These are phyloP conservation scores for Fragaria nilgerrensis DNA, from an alignment of 306 rosid species.

Conservation along the genomic window DNA sequence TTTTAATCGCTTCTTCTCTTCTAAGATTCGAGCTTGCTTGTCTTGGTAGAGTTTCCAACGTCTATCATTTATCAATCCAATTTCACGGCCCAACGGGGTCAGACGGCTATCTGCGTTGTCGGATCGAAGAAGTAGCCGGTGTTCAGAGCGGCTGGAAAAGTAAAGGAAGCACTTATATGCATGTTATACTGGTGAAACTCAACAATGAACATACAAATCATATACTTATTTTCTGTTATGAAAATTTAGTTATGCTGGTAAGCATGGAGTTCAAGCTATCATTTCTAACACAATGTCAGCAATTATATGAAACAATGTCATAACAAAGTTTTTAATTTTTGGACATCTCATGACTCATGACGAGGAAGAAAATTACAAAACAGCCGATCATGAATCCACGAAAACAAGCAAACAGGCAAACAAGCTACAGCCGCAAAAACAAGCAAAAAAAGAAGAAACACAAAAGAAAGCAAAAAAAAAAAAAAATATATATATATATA, in stretches of 20 bases:
- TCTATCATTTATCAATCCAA: conserved; percentile 92
- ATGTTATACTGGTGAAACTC: background rate
- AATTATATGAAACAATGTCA: background rate
- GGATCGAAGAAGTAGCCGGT: conserved; percentile 86
- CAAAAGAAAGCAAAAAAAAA: background rate
- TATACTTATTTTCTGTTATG: background rate
- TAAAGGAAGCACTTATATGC: background rate
- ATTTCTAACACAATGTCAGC: background rate
- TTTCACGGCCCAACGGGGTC: conserved; percentile 84
- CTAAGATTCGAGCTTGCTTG: conserved; percentile 76
- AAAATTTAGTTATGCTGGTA: background rate
- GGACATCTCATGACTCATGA: background rate
- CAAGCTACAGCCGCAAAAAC: background rate
- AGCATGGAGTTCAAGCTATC: background rate
- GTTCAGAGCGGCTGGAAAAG: conserved; percentile 84
- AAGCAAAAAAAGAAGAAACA: background rate
- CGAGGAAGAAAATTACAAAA: background rate
- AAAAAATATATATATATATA: background rate
- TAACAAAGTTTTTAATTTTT: background rate
- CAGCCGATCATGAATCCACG: background rate
- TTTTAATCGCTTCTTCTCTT: conserved; percentile 86
- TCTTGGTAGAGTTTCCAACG: conserved; percentile 90
- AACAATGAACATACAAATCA: background rate
- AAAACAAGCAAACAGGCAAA: background rate
- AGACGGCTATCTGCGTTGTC: conserved; percentile 98